A percentile compares a stretch with the other conserved stretches of the same genome.
These are phyloP conservation scores for Rhodomyrtus tomentosa DNA, from an alignment of 345 rosid species.

Conservation along the genomic window DNA sequence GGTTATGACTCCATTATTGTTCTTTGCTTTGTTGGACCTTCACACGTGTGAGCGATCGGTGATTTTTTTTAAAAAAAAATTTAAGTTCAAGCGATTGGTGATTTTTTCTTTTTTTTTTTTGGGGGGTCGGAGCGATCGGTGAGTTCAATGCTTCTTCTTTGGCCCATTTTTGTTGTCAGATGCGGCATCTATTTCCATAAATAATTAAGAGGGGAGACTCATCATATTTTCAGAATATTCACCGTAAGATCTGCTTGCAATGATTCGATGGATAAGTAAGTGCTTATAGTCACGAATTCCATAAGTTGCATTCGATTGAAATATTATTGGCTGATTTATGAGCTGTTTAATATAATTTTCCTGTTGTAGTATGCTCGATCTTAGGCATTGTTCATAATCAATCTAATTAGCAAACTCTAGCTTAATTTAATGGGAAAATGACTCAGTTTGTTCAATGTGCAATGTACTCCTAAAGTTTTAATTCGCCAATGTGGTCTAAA, in stretches of 20 bases:
- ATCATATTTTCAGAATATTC: neutral
- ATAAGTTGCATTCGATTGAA: neutral
- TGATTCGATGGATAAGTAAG: neutral
- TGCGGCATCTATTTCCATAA: neutral
- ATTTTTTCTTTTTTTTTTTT: too few species aligned
- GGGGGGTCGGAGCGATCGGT: neutral
- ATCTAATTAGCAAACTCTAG: neutral
- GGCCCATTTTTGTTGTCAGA: neutral
- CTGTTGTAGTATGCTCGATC: accelerated
- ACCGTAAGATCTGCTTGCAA: neutral
- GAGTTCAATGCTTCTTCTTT: neutral
- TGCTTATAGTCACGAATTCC: neutral
- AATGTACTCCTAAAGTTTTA: neutral
- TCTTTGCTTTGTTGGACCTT: neutral
- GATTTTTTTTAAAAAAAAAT: too few species aligned
- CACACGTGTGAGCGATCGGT: neutral
- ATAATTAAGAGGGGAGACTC: neutral
- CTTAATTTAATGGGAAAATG: neutral
- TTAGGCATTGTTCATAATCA: neutral
- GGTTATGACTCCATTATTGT: neutral
- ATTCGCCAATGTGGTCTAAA: neutral
- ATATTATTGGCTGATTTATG: neutral
- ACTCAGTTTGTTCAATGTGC: accelerated
- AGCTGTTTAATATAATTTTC: neutral
- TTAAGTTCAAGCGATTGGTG: too few species aligned